A percentile compares a stretch with the other conserved stretches of the same genome.
Evolutionary conservation across 2,329 filamentous ascomycete species (phyloP).

Genomic region (Fusarium citri): DNA sequence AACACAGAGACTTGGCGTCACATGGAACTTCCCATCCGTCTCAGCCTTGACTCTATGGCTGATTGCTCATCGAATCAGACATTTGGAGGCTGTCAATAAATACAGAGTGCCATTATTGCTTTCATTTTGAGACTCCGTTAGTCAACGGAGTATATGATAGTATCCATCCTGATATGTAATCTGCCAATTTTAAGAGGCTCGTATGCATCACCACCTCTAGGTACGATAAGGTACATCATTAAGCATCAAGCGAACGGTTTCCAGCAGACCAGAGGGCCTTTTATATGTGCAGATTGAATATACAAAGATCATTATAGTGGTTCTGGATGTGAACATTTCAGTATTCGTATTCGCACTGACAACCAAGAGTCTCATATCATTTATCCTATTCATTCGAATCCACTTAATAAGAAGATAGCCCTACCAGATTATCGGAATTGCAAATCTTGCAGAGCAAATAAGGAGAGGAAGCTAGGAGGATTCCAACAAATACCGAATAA

Average conservation of each 20-base stretch:
- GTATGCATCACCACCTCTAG: too few species aligned
- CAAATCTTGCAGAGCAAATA: not conserved
- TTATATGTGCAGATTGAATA: too few species aligned
- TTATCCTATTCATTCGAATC: not conserved
- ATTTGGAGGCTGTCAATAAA: not conserved
- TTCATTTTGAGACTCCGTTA: not conserved
- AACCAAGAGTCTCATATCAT: not conserved
- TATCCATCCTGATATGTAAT: not conserved
- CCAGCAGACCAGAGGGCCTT: too few species aligned
- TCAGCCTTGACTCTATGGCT: not conserved
- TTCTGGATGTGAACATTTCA: not conserved
- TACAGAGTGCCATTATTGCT: not conserved
- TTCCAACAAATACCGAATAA: slow-evolving; percentile 44
- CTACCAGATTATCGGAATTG: slow-evolving; percentile 16
- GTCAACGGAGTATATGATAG: not conserved
- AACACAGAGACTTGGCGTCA: slow-evolving; percentile 4
- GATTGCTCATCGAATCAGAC: not conserved
- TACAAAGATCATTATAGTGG: too few species aligned
- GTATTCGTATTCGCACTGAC: slow-evolving; percentile 39
- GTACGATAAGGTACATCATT: too few species aligned
- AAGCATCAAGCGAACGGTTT: too few species aligned
- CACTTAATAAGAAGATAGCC: not conserved
- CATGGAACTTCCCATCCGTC: slow-evolving; percentile 12
- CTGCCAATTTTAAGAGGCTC: not conserved
- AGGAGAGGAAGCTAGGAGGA: slow-evolving; percentile 5